A percentile compares a stretch with the other conserved stretches of the same genome.
Evolutionary conservation across 331 rosid species (phyloP).

Genomic region (Malus hybrid): DNA sequence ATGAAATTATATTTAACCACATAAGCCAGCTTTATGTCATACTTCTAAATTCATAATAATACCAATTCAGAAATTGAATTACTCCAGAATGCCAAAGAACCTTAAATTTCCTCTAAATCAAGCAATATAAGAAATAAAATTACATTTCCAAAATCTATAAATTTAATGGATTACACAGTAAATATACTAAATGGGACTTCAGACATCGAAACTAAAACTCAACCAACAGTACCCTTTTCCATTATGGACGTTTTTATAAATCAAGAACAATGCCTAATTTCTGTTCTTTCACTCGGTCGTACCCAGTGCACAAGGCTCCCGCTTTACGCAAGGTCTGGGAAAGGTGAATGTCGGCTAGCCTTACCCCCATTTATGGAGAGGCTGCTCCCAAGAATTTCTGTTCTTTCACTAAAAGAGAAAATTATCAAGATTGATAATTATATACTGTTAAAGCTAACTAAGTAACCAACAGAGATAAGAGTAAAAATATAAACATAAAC

Average conservation of each 20-base stretch:
- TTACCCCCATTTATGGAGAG: too few species aligned
- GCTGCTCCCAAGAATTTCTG: too few species aligned
- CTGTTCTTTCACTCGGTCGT: background rate
- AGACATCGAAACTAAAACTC: background rate
- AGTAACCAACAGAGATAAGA: background rate
- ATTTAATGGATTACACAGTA: background rate
- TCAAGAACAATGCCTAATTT: background rate
- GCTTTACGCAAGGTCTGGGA: too few species aligned
- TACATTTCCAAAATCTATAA: background rate
- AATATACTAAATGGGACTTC: background rate
- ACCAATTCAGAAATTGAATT: background rate
- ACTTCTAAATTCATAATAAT: background rate
- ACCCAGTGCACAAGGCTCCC: too few species aligned
- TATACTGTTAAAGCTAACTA: background rate
- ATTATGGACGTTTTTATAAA: background rate
- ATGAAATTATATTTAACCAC: background rate
- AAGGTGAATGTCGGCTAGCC: too few species aligned
- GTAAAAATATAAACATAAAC: background rate
- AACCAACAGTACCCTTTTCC: background rate
- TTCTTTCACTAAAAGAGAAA: background rate
- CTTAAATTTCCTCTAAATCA: background rate
- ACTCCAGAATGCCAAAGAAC: background rate
- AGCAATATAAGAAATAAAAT: background rate
- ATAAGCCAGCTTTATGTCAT: background rate
- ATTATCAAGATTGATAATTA: background rate